Evolutionary conservation across 768 basidiomycete species (phyloP), one percentile per base, ranked within the genome.

Genomic region (Mycena chlorophos): DNA sequence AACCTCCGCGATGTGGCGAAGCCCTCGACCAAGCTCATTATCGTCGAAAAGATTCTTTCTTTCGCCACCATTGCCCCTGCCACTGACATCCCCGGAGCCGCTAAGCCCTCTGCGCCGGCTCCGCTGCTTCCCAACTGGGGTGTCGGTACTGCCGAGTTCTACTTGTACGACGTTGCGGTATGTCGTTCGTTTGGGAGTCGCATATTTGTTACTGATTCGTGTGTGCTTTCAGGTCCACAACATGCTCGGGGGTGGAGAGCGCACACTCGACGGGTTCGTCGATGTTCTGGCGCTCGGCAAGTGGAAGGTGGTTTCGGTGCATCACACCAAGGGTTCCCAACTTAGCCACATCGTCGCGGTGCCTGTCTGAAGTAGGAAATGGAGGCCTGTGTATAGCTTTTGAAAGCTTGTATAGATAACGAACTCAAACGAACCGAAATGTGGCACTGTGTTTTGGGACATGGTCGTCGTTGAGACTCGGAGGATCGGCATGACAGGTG

Each of bases 21-120:
- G 3, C 46, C 65, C 1, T 29, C 42, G 3, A 71, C 72, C 19
- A 56, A 57, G 38, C 64, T 72, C 23, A 46, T 73, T 46, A 27
- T 71, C 22, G 49, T 70, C 31, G 72, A 73, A 50, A 51, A 50
- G 23, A 56, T 71, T 14, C 16, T 66, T 19, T 30, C 51, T 27
- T 12, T 53, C 20, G 57, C 45, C 19, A 8, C 46, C 10, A 29
- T 40, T 20, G 40, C 20, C 27, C 30, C 28, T 16, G 52, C 22
- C 4, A 30, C 13, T 16, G 23, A 26, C 12, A 56, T 58, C 29
- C 56, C 60, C 8, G 56, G 56, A 13, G 60, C 48, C 14, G 31
- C 22, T 1, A 27, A 31, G 5, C 55, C 55, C 8, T 5, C 10
- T 17, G 51, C 56, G 2, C 56, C 60, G 3, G 34, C 39, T 5